phyloP scores from a whole-genome alignment of 139 green algal species.

The Chlamydomonas sp. region DNA sequence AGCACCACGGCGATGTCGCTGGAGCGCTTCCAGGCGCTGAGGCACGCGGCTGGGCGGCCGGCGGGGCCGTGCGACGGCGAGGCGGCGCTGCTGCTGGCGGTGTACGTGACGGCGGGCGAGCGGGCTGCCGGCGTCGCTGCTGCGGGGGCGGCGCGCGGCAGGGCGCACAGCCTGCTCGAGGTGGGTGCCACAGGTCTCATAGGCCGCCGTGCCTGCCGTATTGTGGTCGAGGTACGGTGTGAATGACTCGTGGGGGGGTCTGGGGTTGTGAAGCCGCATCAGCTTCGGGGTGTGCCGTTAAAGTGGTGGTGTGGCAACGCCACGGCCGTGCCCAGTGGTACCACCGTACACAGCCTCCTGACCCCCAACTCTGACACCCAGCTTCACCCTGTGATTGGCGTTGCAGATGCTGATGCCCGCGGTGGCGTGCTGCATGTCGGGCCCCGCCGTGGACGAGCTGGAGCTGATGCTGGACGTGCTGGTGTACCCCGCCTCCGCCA shows the following conservation, averaged over 20 bases:
- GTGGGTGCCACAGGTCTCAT: neutral
- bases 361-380: neutral
- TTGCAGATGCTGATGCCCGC: slow-evolving; percentile 23
- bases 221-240: neutral
- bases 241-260: neutral
- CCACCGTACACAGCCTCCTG: neutral
- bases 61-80: slow-evolving; percentile 6
- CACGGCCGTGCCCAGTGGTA: too few relatives aligned
- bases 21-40: too few relatives aligned
- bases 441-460: slow-evolving; percentile 10
- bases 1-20: too few relatives aligned
- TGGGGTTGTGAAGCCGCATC: neutral
- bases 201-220: too few relatives aligned
- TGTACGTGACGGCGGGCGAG: slow-evolving; percentile 11
- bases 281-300: neutral
- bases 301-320: too few relatives aligned
- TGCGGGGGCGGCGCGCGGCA: slow-evolving; percentile 1
- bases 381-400: neutral
- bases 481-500: neutral
- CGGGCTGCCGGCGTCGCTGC: slow-evolving; percentile 14
- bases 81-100: neutral
- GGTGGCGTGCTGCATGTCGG: neutral
- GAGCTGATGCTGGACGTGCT: slow-evolving; percentile 15
- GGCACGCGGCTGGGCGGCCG: too few relatives aligned
- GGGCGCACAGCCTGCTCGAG: slow-evolving; percentile 24